These are phyloP conservation scores for Pichiaceae sp. DNA, from an alignment of 1,139 yeast genomes.

Conservation along the genomic window DNA sequence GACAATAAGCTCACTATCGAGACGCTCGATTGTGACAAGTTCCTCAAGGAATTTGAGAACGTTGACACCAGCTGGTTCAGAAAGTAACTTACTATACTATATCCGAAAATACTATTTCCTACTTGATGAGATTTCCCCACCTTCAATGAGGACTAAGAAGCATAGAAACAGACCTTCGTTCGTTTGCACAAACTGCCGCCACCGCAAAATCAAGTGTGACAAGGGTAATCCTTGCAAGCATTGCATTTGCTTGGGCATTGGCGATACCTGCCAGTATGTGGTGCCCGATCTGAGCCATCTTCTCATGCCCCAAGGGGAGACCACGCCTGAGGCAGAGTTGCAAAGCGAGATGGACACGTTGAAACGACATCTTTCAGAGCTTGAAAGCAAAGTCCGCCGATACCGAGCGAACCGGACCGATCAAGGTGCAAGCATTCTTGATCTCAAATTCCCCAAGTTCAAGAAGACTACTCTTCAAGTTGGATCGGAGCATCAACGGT, in stretches of 20 bases:
- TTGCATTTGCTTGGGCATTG: constrained; percentile 10
- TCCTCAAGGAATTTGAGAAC: constrained; percentile 9
- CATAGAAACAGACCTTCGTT: constrained; percentile 19
- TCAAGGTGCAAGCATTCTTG: constrained; percentile 4
- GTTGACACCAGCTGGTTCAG: constrained; percentile 20
- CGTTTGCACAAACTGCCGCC: constrained; percentile 19
- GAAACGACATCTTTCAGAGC: neutral
- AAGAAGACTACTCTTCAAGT: constrained; percentile 7
- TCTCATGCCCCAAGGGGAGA: neutral
- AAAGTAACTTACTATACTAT: neutral
- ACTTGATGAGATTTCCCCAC: too few species aligned
- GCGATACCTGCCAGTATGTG: constrained; percentile 8
- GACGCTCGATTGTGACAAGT: constrained; percentile 13
- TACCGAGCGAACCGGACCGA: constrained; percentile 1
- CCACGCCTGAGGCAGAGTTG: neutral
- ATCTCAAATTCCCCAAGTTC: constrained; percentile 6
- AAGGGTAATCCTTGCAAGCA: constrained; percentile 39
- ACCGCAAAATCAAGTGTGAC: constrained; percentile 34
- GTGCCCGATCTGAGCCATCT: neutral
- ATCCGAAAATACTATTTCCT: neutral
- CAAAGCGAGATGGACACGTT: neutral
- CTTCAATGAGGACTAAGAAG: constrained; percentile 2
- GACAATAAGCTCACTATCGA: constrained; percentile 10
- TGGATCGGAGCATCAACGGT: constrained; percentile 6
- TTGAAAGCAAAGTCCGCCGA: neutral